Conservation (phyloP, 352 stramenopile genomes). For the Phytophthora idaei region DNA sequence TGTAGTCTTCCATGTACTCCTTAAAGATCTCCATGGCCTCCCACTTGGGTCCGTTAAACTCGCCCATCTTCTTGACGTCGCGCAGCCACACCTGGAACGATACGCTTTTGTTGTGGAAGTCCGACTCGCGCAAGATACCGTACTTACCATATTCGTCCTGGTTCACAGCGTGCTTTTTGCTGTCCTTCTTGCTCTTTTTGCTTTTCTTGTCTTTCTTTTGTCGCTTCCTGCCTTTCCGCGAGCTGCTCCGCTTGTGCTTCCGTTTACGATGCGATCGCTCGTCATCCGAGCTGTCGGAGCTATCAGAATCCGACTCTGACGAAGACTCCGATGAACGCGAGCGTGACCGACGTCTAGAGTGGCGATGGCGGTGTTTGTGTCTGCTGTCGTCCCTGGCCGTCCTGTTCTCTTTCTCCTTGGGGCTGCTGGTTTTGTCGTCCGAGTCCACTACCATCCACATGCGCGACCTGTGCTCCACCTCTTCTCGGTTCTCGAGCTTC, state of each 20-base stretch:
- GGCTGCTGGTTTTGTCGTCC: slow-evolving; percentile 19
- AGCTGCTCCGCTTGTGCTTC: slow-evolving; percentile 35
- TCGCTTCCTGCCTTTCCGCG: slow-evolving; percentile 41
- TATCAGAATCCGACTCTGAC: slow-evolving; percentile 32
- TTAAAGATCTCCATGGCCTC: slow-evolving; percentile 91
- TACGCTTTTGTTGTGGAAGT: slow-evolving; percentile 91
- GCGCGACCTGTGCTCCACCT: slow-evolving; percentile 43
- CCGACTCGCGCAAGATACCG: slow-evolving; percentile 93
- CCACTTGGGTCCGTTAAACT: slow-evolving; percentile 88
- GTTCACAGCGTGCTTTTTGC: slow-evolving; percentile 67
- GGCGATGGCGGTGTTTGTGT: slow-evolving; percentile 14
- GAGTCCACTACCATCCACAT: slow-evolving; percentile 58
- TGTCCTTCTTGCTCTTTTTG: slow-evolving; percentile 35
- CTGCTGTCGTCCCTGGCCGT: slow-evolving; percentile 11
- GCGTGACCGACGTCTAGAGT: slow-evolving; percentile 35
- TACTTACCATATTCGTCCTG: slow-evolving; percentile 96
- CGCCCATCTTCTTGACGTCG: slow-evolving; percentile 91
- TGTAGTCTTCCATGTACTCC: slow-evolving; percentile 98
- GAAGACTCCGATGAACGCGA: slow-evolving; percentile 26
- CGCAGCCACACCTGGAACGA: slow-evolving; percentile 96
- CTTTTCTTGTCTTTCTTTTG: slow-evolving; percentile 38
- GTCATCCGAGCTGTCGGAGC: slow-evolving; percentile 51
- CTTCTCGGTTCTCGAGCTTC: slow-evolving; percentile 42
- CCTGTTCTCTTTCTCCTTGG: slow-evolving; percentile 1
- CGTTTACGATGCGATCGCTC: slow-evolving; percentile 25